Evolutionary conservation across 2,329 filamentous ascomycete species (phyloP).

Genomic region (Chaetothyriales sp.): DNA sequence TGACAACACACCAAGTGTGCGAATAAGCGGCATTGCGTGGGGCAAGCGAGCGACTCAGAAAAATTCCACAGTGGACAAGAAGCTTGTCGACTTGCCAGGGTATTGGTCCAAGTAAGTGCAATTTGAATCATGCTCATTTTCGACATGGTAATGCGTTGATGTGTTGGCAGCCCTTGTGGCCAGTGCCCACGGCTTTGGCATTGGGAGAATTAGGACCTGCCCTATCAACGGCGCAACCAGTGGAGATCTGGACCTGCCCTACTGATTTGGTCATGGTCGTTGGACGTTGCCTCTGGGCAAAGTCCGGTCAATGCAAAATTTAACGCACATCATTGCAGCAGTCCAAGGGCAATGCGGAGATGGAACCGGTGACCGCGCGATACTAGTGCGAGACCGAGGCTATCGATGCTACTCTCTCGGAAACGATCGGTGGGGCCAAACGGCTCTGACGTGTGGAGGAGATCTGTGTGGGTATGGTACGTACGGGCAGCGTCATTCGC

Average conservation of each 20-base stretch:
- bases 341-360: neutral
- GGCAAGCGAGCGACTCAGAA: slow-evolving; percentile 7
- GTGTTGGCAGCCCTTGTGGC: slow-evolving; percentile 18
- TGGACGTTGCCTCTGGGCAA: slow-evolving; percentile 2
- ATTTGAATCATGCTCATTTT: slow-evolving; percentile 8
- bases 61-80: slow-evolving; percentile 19
- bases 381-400: neutral
- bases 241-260: slow-evolving; percentile 10
- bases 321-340: neutral
- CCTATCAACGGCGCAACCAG: neutral
- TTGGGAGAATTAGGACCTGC: slow-evolving; percentile 8
- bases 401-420: neutral
- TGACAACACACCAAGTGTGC: slow-evolving; percentile 19
- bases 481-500: neutral
- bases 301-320: neutral
- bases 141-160: slow-evolving; percentile 17
- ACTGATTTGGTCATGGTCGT: slow-evolving; percentile 2
- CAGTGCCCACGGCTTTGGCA: slow-evolving; percentile 14
- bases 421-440: neutral
- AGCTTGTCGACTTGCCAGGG: slow-evolving; percentile 8
- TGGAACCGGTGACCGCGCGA: neutral
- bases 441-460: neutral
- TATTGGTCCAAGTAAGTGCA: slow-evolving; percentile 12
- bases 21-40: slow-evolving; percentile 15
- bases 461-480: no score